A percentile compares a stretch with the other conserved stretches of the same genome.
Conservation (phyloP, 176 grass and related monocot genomes). For the Otatea glauca region DNA sequence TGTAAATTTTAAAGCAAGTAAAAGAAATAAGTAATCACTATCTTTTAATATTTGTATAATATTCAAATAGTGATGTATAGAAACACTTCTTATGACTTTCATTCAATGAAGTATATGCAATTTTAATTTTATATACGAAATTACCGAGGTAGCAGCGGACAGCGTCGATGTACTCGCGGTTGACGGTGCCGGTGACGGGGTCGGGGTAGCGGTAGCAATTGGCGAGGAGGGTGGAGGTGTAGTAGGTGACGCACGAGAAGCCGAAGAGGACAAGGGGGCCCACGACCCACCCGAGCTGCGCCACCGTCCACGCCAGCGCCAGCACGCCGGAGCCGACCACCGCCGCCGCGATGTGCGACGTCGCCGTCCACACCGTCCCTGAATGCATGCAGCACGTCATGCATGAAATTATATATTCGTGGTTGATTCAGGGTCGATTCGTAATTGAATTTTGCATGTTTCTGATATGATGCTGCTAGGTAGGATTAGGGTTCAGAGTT, state of each 20-base stretch:
- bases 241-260: constrained; percentile 91
- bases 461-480: too few relatives aligned
- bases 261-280: constrained; percentile 69
- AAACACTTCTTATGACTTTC: background rate
- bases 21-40: too few relatives aligned
- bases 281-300: constrained; percentile 85
- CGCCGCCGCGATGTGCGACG: constrained; percentile 85
- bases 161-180: constrained; percentile 85
- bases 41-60: too few relatives aligned
- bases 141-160: constrained; percentile 88
- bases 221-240: constrained; percentile 83
- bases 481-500: background rate
- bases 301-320: constrained; percentile 91
- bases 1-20: too few relatives aligned
- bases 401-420: background rate
- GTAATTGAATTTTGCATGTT: background rate
- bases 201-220: constrained; percentile 95
- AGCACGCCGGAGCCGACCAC: constrained; percentile 90
- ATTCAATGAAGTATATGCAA: background rate
- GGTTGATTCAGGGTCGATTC: background rate
- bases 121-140: too few relatives aligned
- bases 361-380: constrained; percentile 97
- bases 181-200: constrained; percentile 63
- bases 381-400: background rate
- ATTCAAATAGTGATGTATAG: too few relatives aligned